A percentile compares a stretch with the other conserved stretches of the same genome.
Conservation (phyloP, 208 protist species). For the Blastocrithidia nonstop region DNA sequence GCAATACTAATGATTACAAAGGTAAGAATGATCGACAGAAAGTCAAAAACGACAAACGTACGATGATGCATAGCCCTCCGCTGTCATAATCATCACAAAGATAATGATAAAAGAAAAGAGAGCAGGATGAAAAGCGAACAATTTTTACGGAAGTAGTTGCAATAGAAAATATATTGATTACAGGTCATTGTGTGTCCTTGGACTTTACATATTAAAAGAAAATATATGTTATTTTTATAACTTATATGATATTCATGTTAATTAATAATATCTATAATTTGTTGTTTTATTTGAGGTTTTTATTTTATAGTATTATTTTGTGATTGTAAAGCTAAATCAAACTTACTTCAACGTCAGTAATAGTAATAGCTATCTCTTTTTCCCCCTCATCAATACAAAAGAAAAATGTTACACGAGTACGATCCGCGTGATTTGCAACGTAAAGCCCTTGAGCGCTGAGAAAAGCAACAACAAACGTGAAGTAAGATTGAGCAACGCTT, state of each 20-base stretch:
- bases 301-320: neutral
- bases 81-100: too few species aligned
- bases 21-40: too few species aligned
- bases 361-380: conserved; percentile 4
- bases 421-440: conserved; percentile 39
- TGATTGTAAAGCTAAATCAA: neutral
- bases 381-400: conserved; percentile 4
- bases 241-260: neutral
- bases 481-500: too few species aligned
- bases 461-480: conserved; percentile 55
- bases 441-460: conserved; percentile 48
- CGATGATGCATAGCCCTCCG: too few species aligned
- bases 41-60: too few species aligned
- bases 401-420: conserved; percentile 7
- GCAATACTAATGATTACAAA: too few species aligned
- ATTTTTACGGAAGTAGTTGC: too few species aligned
- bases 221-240: neutral
- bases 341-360: conserved; percentile 1
- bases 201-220: neutral
- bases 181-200: neutral
- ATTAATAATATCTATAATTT: neutral
- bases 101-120: too few species aligned
- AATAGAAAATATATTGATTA: too few species aligned
- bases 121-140: neutral
- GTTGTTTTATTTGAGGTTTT: neutral